Base-by-base conservation (phyloP, 371 early-diverging fungal species). In the Rhizopus arrhizus region DNA sequence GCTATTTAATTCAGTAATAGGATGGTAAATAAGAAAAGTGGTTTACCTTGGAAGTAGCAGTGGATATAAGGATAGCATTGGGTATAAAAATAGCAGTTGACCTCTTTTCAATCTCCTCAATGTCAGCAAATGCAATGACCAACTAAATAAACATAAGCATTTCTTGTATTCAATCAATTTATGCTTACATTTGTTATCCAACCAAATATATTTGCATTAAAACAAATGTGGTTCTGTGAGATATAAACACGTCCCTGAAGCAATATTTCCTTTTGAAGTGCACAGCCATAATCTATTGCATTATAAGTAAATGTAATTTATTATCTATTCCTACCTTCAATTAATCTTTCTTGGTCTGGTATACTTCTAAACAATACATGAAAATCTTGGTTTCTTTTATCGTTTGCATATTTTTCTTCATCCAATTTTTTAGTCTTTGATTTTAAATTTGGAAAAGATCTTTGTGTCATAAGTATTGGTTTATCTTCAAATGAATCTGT, bases 151-250 rank as follows among this genome's bases (percentile, higher is more conserved):
- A 31, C 12, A 36, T 10, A 58, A 8, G 15, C n/a, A 15, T 13
- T 9, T 5, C 43, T 43, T 43, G n/a, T 5, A 43, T 13, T 43
- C 13, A 5, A 13, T 0, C 5, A n/a, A 1, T 43, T 40, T 41
- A 1, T 49, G 12, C 72, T 76, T 81, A 90, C 88, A 55, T 89
- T 90, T 12, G 92, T 96, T 16, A 96, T 87, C 90, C 95, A 96
- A 28, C 98, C 96, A 75, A 97, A 91, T 59, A 97, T 95, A 69
- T 94, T 96, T 55, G 97, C 91, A 69, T 96, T 88, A 67, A 97
- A 97, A 71, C 95, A 94, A 5, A 96, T 73, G 48, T 91, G 83
- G 70, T 89, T 85, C 57, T 91, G 90, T 11, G 95, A 92, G 58
- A 96, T 70, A 70, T 92, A 97, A 52, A 96, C 69, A 16, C 94